Percentiles rank a stretch among this genome's conserved stretches.
phyloP scores from a whole-genome alignment of 495 filamentous ascomycete genomes.

The Lasiosphaeris hirsuta region DNA sequence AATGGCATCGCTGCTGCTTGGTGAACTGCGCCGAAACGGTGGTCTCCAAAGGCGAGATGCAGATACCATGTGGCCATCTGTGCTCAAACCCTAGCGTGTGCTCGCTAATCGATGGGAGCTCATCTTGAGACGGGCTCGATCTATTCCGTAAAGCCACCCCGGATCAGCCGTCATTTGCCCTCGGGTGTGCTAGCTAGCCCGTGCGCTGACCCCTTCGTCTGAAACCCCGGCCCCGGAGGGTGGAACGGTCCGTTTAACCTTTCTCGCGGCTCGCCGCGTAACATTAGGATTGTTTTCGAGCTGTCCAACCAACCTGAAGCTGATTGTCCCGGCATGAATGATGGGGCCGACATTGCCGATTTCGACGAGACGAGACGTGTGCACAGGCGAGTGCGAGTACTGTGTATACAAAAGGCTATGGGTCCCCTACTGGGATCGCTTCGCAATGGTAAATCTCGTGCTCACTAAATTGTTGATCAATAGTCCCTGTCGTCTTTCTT shows the following conservation, averaged over 20 bases:
- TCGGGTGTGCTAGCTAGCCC: too few species aligned
- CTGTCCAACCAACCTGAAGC: neutral
- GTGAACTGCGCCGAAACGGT: too few species aligned
- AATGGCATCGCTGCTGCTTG: too few species aligned
- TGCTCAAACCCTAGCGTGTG: too few species aligned
- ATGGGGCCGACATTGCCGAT: neutral
- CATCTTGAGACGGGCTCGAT: too few species aligned
- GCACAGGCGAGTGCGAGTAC: neutral
- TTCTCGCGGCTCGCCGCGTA: conserved; percentile 6
- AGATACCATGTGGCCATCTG: too few species aligned
- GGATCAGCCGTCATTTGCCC: too few species aligned
- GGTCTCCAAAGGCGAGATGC: too few species aligned
- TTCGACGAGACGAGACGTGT: neutral
- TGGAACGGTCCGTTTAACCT: conserved; percentile 3
- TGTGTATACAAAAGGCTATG: neutral
- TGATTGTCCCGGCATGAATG: neutral
- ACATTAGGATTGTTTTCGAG: neutral
- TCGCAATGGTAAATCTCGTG: neutral
- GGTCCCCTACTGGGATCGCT: neutral
- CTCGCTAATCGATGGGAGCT: too few species aligned
- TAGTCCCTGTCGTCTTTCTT: neutral
- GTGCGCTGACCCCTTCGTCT: neutral
- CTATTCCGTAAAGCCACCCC: too few species aligned
- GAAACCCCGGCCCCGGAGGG: conserved; percentile 4
- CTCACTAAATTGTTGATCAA: conserved; percentile 4